Percentiles rank a stretch among this genome's conserved stretches.
Evolutionary conservation across 2,329 filamentous ascomycete species (phyloP).

Genomic region (Seiridium unicorne): DNA sequence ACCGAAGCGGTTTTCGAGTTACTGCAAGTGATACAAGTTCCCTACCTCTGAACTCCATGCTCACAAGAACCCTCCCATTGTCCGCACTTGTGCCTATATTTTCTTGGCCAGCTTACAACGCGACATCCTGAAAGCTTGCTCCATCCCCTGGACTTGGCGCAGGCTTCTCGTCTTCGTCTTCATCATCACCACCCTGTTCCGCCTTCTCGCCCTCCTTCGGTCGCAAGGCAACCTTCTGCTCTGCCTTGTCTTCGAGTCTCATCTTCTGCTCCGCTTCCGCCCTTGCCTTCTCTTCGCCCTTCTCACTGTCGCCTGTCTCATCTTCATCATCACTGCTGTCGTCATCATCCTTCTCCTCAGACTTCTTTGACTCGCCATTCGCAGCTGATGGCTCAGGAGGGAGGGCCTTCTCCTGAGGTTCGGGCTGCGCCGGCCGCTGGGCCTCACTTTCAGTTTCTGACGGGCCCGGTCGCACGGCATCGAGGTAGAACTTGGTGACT

Average conservation of each 20-base stretch:
- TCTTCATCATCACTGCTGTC: slow-evolving; percentile 15
- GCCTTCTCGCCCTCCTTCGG: slow-evolving; percentile 51
- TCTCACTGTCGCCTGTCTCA: slow-evolving; percentile 17
- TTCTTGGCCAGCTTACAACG: slow-evolving; percentile 39
- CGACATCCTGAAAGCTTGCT: slow-evolving; percentile 63
- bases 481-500: slow-evolving; percentile 93
- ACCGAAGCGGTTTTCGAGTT: background rate
- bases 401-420: slow-evolving; percentile 27
- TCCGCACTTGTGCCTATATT: background rate
- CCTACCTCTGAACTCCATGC: background rate
- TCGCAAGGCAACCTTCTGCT: slow-evolving; percentile 51
- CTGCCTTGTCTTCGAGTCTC: slow-evolving; percentile 52
- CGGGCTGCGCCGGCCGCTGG: slow-evolving; percentile 17
- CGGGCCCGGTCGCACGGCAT: slow-evolving; percentile 61
- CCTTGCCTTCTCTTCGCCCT: slow-evolving; percentile 26
- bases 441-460: slow-evolving; percentile 30
- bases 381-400: slow-evolving; percentile 22
- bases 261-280: slow-evolving; percentile 53
- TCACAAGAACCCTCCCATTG: background rate
- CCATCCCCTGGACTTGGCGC: slow-evolving; percentile 51
- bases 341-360: slow-evolving; percentile 8
- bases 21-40: background rate
- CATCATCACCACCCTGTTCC: slow-evolving; percentile 42
- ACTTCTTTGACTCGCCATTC: slow-evolving; percentile 9
- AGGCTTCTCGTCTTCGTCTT: slow-evolving; percentile 36